phyloP scores from a whole-genome alignment of 2,329 filamentous ascomycete genomes.

The Colletotrichum gloeosporioides region DNA sequence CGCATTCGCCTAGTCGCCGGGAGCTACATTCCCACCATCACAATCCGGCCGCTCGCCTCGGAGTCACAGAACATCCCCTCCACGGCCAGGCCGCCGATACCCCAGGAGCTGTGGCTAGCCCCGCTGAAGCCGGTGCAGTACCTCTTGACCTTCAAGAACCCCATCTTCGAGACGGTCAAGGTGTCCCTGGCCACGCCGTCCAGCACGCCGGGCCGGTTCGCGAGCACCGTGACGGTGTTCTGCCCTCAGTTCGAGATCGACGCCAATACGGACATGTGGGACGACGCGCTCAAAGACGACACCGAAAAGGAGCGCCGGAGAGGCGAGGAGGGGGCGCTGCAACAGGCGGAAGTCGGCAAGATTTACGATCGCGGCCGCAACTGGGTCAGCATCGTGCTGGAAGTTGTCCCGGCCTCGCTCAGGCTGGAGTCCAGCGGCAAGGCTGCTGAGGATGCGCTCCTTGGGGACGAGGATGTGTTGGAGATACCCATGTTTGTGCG shows the following conservation, averaged over 20 bases:
- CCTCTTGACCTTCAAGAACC: conserved; percentile 89
- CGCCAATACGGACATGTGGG: conserved; percentile 86
- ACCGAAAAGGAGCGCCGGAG: conserved; percentile 40
- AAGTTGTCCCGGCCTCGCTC: conserved; percentile 75
- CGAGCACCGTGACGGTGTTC: conserved; percentile 84
- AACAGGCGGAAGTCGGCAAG: conserved; percentile 85
- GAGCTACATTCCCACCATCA: conserved; percentile 85
- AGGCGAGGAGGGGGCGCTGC: conserved; percentile 47
- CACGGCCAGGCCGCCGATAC: conserved; percentile 31
- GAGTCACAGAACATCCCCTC: conserved; percentile 27
- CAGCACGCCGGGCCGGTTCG: conserved; percentile 77
- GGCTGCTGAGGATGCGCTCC: conserved; percentile 38
- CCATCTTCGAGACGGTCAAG: conserved; percentile 88
- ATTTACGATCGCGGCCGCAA: conserved; percentile 95
- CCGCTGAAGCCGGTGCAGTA: conserved; percentile 75
- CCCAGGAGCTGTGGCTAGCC: conserved; percentile 48
- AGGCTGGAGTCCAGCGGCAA: conserved; percentile 38
- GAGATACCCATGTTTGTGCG: conserved; percentile 96
- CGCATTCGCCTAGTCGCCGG: conserved; percentile 89
- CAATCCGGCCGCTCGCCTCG: conserved; percentile 67
- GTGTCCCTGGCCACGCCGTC: conserved; percentile 87
- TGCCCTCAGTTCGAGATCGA: conserved; percentile 95
- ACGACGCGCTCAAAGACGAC: conserved; percentile 79
- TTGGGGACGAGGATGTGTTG: conserved; percentile 68
- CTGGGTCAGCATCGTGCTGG: conserved; percentile 92